phyloP scores from a whole-genome alignment of 2,329 filamentous ascomycete species.

The Ophiocordyceps sinensis region DNA sequence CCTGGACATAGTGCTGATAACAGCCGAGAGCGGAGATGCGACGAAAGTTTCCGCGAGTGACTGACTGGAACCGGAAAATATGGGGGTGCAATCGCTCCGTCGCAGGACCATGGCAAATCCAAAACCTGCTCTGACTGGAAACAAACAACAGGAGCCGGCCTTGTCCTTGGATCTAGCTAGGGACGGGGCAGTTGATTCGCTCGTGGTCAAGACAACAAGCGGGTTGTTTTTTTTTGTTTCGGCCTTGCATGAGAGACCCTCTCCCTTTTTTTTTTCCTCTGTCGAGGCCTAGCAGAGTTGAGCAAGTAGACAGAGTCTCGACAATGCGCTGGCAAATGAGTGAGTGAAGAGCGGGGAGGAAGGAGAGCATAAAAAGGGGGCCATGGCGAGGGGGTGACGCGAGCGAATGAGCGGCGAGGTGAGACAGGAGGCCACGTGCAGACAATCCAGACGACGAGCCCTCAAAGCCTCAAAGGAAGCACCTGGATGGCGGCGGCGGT shows the following conservation, averaged over 20 bases:
- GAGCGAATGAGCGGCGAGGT: too few relatives aligned
- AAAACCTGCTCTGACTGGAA: background rate
- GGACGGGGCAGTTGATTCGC: background rate
- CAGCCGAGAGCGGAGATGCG: conserved; percentile 6
- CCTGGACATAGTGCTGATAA: conserved; percentile 3
- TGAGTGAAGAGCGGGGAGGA: too few relatives aligned
- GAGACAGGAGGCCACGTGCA: too few relatives aligned
- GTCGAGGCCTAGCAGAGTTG: too few relatives aligned
- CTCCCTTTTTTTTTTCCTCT: background rate
- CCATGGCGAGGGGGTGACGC: too few relatives aligned
- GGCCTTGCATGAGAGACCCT: background rate
- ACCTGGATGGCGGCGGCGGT: too few relatives aligned
- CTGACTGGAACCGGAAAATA: conserved; percentile 3
- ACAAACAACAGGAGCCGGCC: background rate
- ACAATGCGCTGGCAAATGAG: too few relatives aligned
- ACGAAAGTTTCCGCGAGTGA: conserved; percentile 1
- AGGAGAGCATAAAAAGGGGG: too few relatives aligned
- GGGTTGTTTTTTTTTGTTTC: background rate
- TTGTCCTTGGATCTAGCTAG: background rate
- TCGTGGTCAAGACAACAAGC: background rate
- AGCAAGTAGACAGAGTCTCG: too few relatives aligned
- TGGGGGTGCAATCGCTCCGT: background rate
- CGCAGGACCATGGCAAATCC: background rate
- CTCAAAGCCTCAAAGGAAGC: too few relatives aligned
- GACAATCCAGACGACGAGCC: too few relatives aligned